These are phyloP conservation scores for Jaltomata sinuosa DNA, from an alignment of 257 asterid genomes.

Conservation along the genomic window DNA sequence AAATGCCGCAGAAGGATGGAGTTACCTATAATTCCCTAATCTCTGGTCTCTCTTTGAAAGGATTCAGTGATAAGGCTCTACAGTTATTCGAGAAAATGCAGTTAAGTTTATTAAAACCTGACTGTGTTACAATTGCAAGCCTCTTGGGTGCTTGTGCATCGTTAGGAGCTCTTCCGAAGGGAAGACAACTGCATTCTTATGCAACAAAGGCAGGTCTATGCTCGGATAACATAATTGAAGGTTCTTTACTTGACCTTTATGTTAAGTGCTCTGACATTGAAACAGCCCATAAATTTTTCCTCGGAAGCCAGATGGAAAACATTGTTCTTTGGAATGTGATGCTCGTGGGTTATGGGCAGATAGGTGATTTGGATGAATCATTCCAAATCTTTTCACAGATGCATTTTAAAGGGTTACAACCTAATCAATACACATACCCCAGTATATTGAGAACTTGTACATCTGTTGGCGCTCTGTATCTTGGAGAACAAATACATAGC, in stretches of 20 bases:
- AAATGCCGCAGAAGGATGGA: conserved; percentile 47
- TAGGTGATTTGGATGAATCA: conserved; percentile 58
- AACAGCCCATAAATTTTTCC: conserved; percentile 56
- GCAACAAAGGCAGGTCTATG: conserved; percentile 73
- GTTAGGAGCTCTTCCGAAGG: conserved; percentile 50
- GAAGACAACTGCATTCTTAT: conserved; percentile 64
- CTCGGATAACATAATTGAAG: conserved; percentile 63
- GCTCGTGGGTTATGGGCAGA: conserved; percentile 85
- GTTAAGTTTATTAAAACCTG: conserved; percentile 47
- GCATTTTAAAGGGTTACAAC: conserved; percentile 50
- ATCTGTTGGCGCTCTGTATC: conserved; percentile 50
- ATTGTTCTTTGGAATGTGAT: conserved; percentile 86
- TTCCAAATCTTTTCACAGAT: conserved; percentile 40
- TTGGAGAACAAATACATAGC: conserved; percentile 80
- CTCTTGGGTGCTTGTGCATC: conserved; percentile 57
- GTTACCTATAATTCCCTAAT: conserved; percentile 76
- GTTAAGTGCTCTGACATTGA: conserved; percentile 65
- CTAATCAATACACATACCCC: conserved; percentile 81
- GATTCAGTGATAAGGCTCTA: conserved; percentile 47
- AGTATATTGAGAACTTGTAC: conserved; percentile 78
- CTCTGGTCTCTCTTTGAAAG: conserved; percentile 60
- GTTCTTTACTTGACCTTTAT: conserved; percentile 78
- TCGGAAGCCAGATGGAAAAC: conserved; percentile 39
- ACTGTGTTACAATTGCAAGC: conserved; percentile 69
- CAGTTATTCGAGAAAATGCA: conserved; percentile 59